phyloP scores from a whole-genome alignment of 2,329 filamentous ascomycete species.

The Rutstroemia sp. region DNA sequence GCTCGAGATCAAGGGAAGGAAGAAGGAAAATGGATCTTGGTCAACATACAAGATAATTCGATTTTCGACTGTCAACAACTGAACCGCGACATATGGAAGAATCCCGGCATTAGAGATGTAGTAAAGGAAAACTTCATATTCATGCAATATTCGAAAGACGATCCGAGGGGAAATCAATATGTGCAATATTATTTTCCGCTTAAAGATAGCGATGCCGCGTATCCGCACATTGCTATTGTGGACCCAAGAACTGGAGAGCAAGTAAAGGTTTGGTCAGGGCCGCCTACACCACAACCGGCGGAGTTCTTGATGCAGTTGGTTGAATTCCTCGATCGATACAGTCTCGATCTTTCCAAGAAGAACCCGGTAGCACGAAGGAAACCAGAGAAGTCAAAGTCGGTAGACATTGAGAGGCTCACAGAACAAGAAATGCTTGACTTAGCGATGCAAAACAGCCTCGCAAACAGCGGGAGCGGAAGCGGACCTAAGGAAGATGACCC shows the following conservation, averaged over 20 bases:
- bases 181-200: constrained; percentile 82
- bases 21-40: constrained; percentile 85
- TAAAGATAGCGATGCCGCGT: constrained; percentile 77
- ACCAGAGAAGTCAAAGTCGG: constrained; percentile 57
- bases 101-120: constrained; percentile 67
- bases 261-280: constrained; percentile 90
- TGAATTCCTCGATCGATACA: constrained; percentile 97
- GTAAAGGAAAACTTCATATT: constrained; percentile 92
- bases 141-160: constrained; percentile 85
- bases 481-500: constrained; percentile 64
- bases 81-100: constrained; percentile 95
- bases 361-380: constrained; percentile 83
- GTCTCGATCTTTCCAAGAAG: constrained; percentile 77
- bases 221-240: constrained; percentile 91
- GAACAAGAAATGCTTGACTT: constrained; percentile 97
- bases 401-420: constrained; percentile 81
- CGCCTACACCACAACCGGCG: constrained; percentile 63
- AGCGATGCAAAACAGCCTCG: constrained; percentile 83
- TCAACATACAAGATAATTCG: constrained; percentile 89
- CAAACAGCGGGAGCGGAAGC: constrained; percentile 36
- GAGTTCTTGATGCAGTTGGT: constrained; percentile 89
- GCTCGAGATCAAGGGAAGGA: constrained; percentile 82
- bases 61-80: constrained; percentile 92
- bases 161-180: constrained; percentile 70
- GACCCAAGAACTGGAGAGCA: constrained; percentile 95